A percentile compares a stretch with the other conserved stretches of the same genome.
Conservation (phyloP, 2,329 filamentous ascomycete genomes). For the Westerdykella aurantiaca region DNA sequence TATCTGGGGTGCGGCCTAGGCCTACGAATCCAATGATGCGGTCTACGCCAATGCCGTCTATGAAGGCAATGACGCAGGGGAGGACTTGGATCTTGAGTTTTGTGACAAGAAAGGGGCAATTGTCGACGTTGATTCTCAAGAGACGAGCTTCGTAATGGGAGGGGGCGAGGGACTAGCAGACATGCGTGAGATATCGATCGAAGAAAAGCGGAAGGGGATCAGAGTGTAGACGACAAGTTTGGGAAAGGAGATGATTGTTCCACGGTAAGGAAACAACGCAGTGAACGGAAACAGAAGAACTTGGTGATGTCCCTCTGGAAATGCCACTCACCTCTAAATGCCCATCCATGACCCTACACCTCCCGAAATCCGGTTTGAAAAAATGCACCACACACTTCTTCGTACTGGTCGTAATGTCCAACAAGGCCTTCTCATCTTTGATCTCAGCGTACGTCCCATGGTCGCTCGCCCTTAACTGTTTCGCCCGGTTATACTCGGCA, state of each 20-base stretch:
- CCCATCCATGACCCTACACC: constrained; percentile 57
- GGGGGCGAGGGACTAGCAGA: constrained; percentile 43
- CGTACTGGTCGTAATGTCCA: constrained; percentile 56
- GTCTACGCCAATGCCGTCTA: constrained; percentile 51
- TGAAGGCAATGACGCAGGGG: constrained; percentile 54
- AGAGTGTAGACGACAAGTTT: background rate
- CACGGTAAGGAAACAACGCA: too few species aligned
- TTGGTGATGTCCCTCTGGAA: background rate
- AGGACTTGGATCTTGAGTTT: constrained; percentile 54
- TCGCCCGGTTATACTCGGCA: constrained; percentile 49
- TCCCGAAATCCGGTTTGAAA: constrained; percentile 58
- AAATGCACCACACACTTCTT: constrained; percentile 58
- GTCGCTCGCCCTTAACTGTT: constrained; percentile 45
- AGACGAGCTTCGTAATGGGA: constrained; percentile 56
- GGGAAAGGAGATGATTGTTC: constrained; percentile 1
- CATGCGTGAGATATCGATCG: constrained; percentile 2
- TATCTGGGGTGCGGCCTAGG: constrained; percentile 49
- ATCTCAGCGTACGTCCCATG: constrained; percentile 53
- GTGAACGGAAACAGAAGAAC: constrained; percentile 1
- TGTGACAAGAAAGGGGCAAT: constrained; percentile 54
- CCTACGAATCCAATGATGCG: constrained; percentile 56
- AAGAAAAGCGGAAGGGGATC: background rate
- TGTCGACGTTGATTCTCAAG: constrained; percentile 54
- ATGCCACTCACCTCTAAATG: constrained; percentile 44
- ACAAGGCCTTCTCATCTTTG: constrained; percentile 53